Evolutionary conservation across 306 rosid genomes (phyloP).

Genomic region (Vigna nakashimae): DNA sequence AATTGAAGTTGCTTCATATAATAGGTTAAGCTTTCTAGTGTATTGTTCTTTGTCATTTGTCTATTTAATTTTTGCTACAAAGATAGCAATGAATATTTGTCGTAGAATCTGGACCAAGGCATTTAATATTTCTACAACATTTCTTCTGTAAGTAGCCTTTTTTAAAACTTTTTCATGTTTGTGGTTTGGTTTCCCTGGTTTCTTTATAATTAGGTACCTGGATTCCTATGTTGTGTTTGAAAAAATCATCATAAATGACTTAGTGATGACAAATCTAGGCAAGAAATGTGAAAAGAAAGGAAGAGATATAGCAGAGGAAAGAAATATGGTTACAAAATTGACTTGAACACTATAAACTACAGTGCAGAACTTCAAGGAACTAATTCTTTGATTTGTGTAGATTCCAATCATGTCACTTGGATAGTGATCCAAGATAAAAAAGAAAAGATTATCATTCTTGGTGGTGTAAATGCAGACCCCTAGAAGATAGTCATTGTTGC

Average conservation of each 20-base stretch:
- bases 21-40: not conserved
- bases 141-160: constrained; percentile 7
- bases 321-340: constrained; percentile 3
- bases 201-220: not conserved
- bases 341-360: not conserved
- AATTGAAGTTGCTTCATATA: not conserved
- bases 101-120: not conserved
- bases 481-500: not conserved
- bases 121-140: constrained; percentile 12
- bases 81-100: constrained; percentile 22
- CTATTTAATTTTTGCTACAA: not conserved
- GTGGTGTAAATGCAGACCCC: not conserved
- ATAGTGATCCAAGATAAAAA: not conserved
- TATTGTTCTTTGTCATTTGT: constrained; percentile 8
- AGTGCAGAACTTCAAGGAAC: not conserved
- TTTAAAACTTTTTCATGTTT: not conserved
- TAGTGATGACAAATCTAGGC: constrained; percentile 2
- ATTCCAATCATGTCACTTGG: not conserved
- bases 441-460: constrained; percentile 4
- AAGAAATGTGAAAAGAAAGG: not conserved
- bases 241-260: not conserved
- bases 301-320: not conserved
- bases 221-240: not conserved
- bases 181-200: not conserved
- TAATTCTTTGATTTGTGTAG: not conserved